Percentiles rank a stretch among this genome's conserved stretches.
Evolutionary conservation across 2,329 filamentous ascomycete genomes (phyloP).

Genomic region (Cordyceps cateniannulata): DNA sequence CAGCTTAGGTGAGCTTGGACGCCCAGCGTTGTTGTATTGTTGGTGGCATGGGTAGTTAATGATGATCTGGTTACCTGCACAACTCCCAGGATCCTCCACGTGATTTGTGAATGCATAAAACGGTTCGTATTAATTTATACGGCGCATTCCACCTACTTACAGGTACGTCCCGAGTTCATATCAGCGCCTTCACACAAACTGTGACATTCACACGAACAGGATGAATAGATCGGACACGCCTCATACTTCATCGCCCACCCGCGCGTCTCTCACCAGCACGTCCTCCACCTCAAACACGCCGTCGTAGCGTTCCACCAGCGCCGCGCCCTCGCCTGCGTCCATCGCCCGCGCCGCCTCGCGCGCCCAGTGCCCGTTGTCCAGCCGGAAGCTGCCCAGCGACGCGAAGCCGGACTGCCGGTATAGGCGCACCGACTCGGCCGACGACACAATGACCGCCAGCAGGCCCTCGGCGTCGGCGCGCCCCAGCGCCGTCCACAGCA

Average conservation of each 20-base stretch:
- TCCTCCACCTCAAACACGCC: conserved; percentile 17
- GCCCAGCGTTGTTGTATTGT: too few relatives aligned
- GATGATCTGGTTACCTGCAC: too few relatives aligned
- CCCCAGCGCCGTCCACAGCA: conserved; percentile 14
- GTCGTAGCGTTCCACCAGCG: conserved; percentile 13
- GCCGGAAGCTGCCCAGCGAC: conserved; percentile 15
- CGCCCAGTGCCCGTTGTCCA: conserved; percentile 18
- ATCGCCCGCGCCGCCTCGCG: conserved; percentile 13
- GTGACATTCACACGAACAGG: conserved; percentile 31
- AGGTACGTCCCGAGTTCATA: too few relatives aligned
- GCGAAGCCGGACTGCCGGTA: conserved; percentile 17
- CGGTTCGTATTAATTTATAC: too few relatives aligned
- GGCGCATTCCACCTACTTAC: too few relatives aligned
- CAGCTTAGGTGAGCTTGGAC: too few relatives aligned
- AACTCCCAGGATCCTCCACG: too few relatives aligned
- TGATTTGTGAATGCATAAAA: too few relatives aligned
- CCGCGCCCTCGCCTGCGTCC: conserved; percentile 9
- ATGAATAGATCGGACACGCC: conserved; percentile 12
- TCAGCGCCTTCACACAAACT: too few relatives aligned
- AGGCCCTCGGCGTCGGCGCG: conserved; percentile 12
- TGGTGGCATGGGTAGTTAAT: too few relatives aligned
- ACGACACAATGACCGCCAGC: conserved; percentile 16
- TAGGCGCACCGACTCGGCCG: conserved; percentile 16
- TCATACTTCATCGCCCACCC: background rate
- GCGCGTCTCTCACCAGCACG: conserved; percentile 14